Conservation (phyloP, 108 stramenopile species). For the Thalassiosira profunda region DNA sequence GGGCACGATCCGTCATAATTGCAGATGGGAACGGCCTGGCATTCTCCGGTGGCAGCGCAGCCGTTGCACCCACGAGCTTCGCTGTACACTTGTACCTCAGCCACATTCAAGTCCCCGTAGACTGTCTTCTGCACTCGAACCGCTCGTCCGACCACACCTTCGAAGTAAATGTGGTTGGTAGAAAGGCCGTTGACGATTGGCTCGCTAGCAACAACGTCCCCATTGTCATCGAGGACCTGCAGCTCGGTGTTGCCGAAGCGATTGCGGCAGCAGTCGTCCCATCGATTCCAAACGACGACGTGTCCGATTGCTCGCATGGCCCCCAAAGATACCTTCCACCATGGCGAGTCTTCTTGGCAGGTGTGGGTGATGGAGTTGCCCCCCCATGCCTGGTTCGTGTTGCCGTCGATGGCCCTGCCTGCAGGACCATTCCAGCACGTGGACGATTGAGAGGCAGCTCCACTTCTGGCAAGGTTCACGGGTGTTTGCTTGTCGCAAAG, state of each 20-base stretch:
- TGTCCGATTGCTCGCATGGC: not conserved
- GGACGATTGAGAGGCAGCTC: slow-evolving; percentile 1
- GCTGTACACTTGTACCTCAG: slow-evolving; percentile 16
- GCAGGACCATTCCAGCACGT: slow-evolving; percentile 5
- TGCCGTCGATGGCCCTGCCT: slow-evolving; percentile 17
- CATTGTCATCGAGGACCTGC: not conserved
- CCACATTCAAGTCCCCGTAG: not conserved
- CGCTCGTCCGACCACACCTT: not conserved
- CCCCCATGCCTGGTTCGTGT: not conserved
- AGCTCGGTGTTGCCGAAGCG: not conserved
- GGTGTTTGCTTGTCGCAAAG: no score
- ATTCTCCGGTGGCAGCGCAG: no score
- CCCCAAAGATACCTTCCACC: not conserved
- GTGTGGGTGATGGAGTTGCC: not conserved
- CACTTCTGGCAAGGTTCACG: slow-evolving; percentile 1
- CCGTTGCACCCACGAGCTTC: no score
- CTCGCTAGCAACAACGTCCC: not conserved
- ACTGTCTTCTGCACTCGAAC: not conserved
- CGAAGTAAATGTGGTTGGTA: not conserved
- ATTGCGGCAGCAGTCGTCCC: not conserved
- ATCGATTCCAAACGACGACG: not conserved
- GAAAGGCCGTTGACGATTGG: not conserved
- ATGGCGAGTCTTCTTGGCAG: not conserved
- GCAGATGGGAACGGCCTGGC: no score
- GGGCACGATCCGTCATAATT: no score